Evolutionary conservation across 1,284 basidiomycete genomes (phyloP).

Genomic region (Rhodotorula glutinis): DNA sequence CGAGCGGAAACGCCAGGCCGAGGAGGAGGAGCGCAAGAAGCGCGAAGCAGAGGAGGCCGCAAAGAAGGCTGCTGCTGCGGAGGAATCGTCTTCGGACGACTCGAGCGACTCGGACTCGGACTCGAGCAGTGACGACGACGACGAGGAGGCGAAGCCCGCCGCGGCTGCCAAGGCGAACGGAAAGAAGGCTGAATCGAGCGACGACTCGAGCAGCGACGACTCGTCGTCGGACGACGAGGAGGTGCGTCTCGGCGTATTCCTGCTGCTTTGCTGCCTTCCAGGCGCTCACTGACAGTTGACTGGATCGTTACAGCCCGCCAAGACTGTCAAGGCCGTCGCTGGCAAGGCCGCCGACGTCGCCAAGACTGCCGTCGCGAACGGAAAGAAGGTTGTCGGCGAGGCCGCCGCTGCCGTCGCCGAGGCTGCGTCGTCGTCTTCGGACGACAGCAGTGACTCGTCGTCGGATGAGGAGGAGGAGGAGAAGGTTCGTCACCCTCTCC

Average conservation of each 20-base stretch:
- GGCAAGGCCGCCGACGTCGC: constrained; percentile 27
- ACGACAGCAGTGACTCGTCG: constrained; percentile 29
- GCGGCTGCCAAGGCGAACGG: constrained; percentile 31
- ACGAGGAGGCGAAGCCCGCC: constrained; percentile 33
- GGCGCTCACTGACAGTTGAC: neutral
- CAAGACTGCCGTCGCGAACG: constrained; percentile 7
- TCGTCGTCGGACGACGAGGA: constrained; percentile 32
- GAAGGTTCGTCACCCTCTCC: neutral
- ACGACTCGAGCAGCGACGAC: constrained; percentile 28
- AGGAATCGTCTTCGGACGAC: constrained; percentile 14
- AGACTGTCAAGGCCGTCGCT: constrained; percentile 25
- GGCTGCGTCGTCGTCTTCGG: constrained; percentile 22
- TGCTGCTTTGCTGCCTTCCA: no score
- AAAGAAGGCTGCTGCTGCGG: constrained; percentile 28
- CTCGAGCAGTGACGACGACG: constrained; percentile 21
- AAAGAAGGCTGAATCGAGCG: constrained; percentile 33
- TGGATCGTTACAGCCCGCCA: constrained; percentile 25
- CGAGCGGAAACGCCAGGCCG: constrained; percentile 27
- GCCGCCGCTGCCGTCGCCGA: constrained; percentile 33
- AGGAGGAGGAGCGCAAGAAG: constrained; percentile 14
- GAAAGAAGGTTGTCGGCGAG: constrained; percentile 25
- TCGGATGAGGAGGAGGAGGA: constrained; percentile 34
- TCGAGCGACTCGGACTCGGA: constrained; percentile 23
- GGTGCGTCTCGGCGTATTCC: constrained; percentile 10
- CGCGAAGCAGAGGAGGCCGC: constrained; percentile 42